Evolutionary conservation across 2,329 filamentous ascomycete species (phyloP).

Genomic region (Aaosphaeria pasadenensis): DNA sequence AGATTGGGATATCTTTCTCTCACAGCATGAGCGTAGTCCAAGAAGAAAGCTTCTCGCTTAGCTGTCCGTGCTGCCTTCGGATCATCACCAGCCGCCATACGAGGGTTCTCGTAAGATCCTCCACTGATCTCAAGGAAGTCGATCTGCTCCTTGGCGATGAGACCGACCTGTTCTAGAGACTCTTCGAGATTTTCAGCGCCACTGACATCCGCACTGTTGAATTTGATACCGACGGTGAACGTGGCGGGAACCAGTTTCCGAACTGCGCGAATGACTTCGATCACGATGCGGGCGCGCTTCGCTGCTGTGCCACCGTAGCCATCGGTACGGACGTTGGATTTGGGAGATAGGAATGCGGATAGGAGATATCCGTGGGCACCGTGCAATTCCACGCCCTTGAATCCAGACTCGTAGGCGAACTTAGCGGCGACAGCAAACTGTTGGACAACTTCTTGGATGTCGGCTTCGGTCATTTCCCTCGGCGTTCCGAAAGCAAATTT

Average conservation of each 20-base stretch:
- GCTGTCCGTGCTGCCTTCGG: neutral
- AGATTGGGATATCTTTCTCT: slow-evolving; percentile 29
- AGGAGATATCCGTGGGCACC: slow-evolving; percentile 52
- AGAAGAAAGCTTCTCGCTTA: slow-evolving; percentile 43
- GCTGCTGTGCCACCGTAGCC: slow-evolving; percentile 47
- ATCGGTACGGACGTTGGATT: slow-evolving; percentile 48
- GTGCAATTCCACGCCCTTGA: slow-evolving; percentile 54
- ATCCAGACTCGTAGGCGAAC: slow-evolving; percentile 49
- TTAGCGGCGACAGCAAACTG: slow-evolving; percentile 58
- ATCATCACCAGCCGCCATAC: slow-evolving; percentile 5
- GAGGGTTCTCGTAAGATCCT: slow-evolving; percentile 41
- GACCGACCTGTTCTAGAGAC: slow-evolving; percentile 57
- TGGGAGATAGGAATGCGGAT: slow-evolving; percentile 39
- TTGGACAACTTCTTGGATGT: slow-evolving; percentile 55
- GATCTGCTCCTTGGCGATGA: slow-evolving; percentile 49
- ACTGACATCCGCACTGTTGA: slow-evolving; percentile 50
- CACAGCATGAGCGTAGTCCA: slow-evolving; percentile 58
- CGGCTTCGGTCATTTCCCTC: slow-evolving; percentile 48
- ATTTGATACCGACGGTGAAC: slow-evolving; percentile 49
- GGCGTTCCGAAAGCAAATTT: slow-evolving; percentile 42
- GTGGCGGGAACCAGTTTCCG: slow-evolving; percentile 40
- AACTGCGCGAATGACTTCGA: slow-evolving; percentile 44
- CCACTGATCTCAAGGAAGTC: slow-evolving; percentile 70
- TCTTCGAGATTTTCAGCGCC: slow-evolving; percentile 43
- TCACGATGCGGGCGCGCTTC: slow-evolving; percentile 46